Evolutionary conservation across 2,329 filamentous ascomycete genomes (phyloP), one percentile per base, ranked within the genome.

Genomic region (Sclerotinia nivalis): DNA sequence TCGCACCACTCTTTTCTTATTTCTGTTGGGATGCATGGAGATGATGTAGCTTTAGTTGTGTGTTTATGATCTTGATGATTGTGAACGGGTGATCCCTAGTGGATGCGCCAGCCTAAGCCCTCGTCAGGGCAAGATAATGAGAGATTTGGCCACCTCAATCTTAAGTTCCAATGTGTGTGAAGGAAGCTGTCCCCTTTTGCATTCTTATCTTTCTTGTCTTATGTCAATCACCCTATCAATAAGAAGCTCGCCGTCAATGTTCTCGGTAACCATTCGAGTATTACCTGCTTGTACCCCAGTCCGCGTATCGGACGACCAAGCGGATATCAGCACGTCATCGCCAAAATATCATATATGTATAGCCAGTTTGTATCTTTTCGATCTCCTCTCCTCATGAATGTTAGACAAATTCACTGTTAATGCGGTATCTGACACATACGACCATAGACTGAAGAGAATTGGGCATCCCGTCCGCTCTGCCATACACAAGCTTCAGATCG

Each of bases 61-160:
- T 61, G 31, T 75, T 72, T 70, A 73, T 73, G 72, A 74, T 78
- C 76, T 78, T 77, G 77, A 78, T 76, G 77, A 72, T 73, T 73
- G 54, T 76, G 73, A 59, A 75, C 68, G 69, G 70, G 73, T 73
- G 59, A 54, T 74, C 74, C 76, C 75, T 75, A 74, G 75, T 70
- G 77, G 77, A 78, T 73, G 66, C 71, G 68, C 72, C 72, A 73
- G 72, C 74, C 72, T 74, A 74, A 62, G 75, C 76, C 77, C 77
- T 77, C 73, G 72, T 77, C 71, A 75, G 72, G 77, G 74, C 72
- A 71, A 66, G 59, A 74, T 75, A 79, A 77, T 79, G 76, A 77
- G 77, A 79, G 67, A 78, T 77, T 79, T 73, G 77, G 77, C 77
- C 77, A 78, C 77, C 77, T 78, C 77, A 77, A 59, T 40, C 8